Base-by-base conservation (phyloP, 2,329 filamentous ascomycete species). In the Paracorniculantispora psalliotae region DNA sequence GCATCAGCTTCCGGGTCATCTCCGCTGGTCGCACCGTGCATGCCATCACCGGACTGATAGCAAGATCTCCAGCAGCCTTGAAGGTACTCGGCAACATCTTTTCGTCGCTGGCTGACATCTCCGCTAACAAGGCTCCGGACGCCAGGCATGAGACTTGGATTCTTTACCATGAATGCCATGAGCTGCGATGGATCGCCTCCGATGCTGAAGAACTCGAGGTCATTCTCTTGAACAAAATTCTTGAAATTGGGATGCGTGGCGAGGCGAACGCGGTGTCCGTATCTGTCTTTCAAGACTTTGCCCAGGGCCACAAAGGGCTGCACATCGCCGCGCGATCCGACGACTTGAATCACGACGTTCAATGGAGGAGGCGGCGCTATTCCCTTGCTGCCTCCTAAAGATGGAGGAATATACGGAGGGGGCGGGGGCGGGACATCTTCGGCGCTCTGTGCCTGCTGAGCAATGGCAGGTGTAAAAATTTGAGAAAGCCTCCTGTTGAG, bases 131-230 rank as follows among this genome's bases (percentile, higher is more conserved):
- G 61, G 37, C 70, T 75, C 49, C 71, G 64, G 17, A 69, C 65
- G 44, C 63, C 71, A 2, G 74, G 74, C n/a, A 76, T 52, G 9
- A 76, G 61, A 0, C 73, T 72, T 0, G 74, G 74, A 21, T 75
- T 76, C 54, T 68, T 70, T 10, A 75, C 73, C 73, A 75, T 75
- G 62, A 74, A 75, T 2, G 70, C 67, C 72, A 73, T 80, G 41
- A 79, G 69, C 23, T 77, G 75, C 19, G 79, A 75, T 0, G 82
- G 81, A 55, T 84, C 78, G 3, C 82, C 82, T 3, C 82, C 82
- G 13, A 85, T 83, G 10, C 74, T 74, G 63, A 79, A 85, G 65
- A 85, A 85, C 59, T 84, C 82, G 9, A 85, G 66, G 0, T 78
- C 79, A n/a, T 79, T 73, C 2, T 74, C 71, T 46, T 76, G 70